Evolutionary conservation across 2,329 filamentous ascomycete species (phyloP).

Genomic region (Pseudohalonectria lignicola): DNA sequence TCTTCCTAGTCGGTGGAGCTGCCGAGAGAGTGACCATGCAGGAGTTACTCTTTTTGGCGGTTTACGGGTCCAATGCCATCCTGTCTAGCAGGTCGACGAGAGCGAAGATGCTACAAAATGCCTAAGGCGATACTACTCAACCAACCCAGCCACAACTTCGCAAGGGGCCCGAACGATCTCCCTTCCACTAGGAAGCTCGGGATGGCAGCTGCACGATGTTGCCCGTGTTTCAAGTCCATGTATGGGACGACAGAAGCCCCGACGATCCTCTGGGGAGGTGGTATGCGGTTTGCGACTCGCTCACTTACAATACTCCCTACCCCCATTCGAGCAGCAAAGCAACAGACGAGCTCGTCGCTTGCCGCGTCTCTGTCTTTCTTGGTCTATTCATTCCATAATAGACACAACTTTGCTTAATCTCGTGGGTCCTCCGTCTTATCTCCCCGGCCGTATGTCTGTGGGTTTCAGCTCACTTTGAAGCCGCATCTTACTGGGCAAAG

Average conservation of each 20-base stretch:
- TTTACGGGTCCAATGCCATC: neutral
- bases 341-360: too few relatives aligned
- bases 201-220: neutral
- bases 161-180: neutral
- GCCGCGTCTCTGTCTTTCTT: neutral
- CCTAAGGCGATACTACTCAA: neutral
- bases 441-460: constrained; percentile 3
- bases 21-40: neutral
- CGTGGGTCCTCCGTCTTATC: neutral
- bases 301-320: too few relatives aligned
- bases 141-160: neutral
- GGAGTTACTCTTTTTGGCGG: neutral
- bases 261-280: too few relatives aligned
- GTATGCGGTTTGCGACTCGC: too few relatives aligned
- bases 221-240: neutral
- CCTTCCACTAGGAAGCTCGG: neutral
- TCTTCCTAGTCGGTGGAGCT: too few relatives aligned
- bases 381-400: neutral
- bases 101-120: neutral
- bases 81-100: neutral
- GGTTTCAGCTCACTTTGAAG: constrained; percentile 4
- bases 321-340: too few relatives aligned
- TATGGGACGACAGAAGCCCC: neutral
- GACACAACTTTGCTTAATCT: neutral
- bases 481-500: constrained; percentile 5